Conservation (phyloP, 2,329 filamentous ascomycete genomes). For the Pseudogymnoascus verrucosus region DNA sequence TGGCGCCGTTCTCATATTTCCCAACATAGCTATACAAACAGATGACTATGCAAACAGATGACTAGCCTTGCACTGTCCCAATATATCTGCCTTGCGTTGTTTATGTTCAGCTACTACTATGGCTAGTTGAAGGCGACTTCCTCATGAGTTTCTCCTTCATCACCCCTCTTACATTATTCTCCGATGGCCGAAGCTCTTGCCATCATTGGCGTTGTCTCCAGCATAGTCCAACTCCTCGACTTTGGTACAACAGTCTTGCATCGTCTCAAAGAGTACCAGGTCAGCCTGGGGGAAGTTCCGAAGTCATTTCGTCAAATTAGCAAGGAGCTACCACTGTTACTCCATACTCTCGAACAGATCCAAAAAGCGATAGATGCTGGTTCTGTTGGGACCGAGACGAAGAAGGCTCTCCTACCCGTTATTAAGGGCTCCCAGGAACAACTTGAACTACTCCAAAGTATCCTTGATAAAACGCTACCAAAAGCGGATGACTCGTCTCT, state of each 20-base stretch:
- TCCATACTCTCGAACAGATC: slow-evolving; percentile 1
- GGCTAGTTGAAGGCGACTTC: background rate
- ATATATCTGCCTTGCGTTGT: background rate
- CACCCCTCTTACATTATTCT: background rate
- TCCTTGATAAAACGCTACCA: slow-evolving; percentile 9
- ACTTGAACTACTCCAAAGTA: slow-evolving; percentile 9
- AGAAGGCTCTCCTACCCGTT: slow-evolving; percentile 2
- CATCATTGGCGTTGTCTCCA: slow-evolving; percentile 18
- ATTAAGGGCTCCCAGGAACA: slow-evolving; percentile 9
- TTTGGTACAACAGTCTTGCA: slow-evolving; percentile 11
- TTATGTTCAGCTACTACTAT: background rate
- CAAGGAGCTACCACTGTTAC: slow-evolving; percentile 10
- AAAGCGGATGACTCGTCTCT: slow-evolving; percentile 4
- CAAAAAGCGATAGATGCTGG: slow-evolving; percentile 4
- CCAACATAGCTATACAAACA: too few species aligned
- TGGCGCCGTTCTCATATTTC: too few species aligned
- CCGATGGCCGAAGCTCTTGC: slow-evolving; percentile 20
- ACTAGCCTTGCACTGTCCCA: background rate
- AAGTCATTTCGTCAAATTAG: slow-evolving; percentile 3
- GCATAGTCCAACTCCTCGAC: slow-evolving; percentile 16
- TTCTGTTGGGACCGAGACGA: background rate
- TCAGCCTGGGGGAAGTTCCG: slow-evolving; percentile 7
- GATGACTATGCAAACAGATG: too few species aligned
- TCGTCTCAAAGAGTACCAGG: slow-evolving; percentile 10
- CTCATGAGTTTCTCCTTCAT: background rate